phyloP scores from a whole-genome alignment of 1,139 yeast genomes.

The Casaregolazyma suthepensis region DNA sequence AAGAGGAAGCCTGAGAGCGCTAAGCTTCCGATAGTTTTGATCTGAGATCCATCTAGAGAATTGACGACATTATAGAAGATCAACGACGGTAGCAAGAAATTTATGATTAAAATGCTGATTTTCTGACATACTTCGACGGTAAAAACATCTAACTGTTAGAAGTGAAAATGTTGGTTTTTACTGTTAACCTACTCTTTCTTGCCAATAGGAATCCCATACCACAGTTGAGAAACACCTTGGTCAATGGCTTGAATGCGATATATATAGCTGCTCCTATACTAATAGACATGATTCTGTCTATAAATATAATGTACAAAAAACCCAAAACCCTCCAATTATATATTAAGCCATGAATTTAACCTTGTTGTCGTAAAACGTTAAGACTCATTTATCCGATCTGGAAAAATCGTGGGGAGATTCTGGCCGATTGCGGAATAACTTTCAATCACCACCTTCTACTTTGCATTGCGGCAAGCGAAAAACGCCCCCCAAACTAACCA shows the following conservation, averaged over 20 bases:
- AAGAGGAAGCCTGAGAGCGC: slow-evolving; percentile 56
- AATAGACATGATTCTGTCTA: slow-evolving; percentile 16
- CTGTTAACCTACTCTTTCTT: slow-evolving; percentile 39
- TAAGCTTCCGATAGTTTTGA: slow-evolving; percentile 69
- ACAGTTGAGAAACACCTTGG: slow-evolving; percentile 75
- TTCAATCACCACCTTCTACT: neutral
- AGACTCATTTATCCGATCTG: neutral
- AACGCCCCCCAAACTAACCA: neutral
- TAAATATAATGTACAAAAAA: too few relatives aligned
- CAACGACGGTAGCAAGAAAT: slow-evolving; percentile 71
- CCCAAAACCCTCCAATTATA: too few relatives aligned
- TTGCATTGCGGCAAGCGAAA: neutral
- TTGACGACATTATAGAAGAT: slow-evolving; percentile 69
- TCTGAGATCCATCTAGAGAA: slow-evolving; percentile 63
- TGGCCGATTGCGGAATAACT: neutral
- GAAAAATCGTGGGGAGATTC: neutral
- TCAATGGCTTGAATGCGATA: slow-evolving; percentile 77
- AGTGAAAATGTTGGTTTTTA: neutral
- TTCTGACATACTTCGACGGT: slow-evolving; percentile 63
- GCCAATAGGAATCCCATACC: slow-evolving; percentile 66
- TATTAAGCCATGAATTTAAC: neutral
- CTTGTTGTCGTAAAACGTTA: neutral
- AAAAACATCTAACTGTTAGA: slow-evolving; percentile 37
- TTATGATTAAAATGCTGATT: slow-evolving; percentile 64
- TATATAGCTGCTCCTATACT: slow-evolving; percentile 67